These are phyloP conservation scores for Pestalotiopsis sp. DNA, from an alignment of 2,329 filamentous ascomycete species.

Conservation along the genomic window DNA sequence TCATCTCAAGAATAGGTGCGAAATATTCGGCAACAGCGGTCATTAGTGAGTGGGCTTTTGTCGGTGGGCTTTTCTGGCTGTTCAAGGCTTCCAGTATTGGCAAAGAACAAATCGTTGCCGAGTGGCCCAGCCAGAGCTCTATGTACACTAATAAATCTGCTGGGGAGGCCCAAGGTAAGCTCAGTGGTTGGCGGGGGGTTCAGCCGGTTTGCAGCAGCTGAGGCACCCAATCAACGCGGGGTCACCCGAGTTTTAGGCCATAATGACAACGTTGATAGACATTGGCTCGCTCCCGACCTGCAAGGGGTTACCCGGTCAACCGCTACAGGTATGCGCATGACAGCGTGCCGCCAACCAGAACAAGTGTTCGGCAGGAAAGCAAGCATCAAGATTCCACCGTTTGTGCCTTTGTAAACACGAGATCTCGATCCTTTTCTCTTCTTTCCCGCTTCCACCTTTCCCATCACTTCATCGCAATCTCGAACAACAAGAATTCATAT, in stretches of 20 bases:
- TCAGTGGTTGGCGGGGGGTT: neutral
- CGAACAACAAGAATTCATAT: neutral
- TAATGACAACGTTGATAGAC: slow-evolving; percentile 1
- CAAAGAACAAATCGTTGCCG: neutral
- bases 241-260: neutral
- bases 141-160: neutral
- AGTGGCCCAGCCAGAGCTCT: neutral
- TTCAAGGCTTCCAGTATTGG: neutral
- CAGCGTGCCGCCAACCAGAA: slow-evolving; percentile 1
- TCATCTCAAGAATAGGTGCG: neutral
- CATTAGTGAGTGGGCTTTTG: neutral
- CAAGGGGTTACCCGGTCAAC: slow-evolving; percentile 2
- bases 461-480: neutral
- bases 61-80: neutral
- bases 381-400: slow-evolving; percentile 4
- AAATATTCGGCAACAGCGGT: neutral
- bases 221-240: slow-evolving; percentile 8
- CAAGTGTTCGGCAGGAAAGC: neutral
- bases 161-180: neutral
- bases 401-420: slow-evolving; percentile 1
- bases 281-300: neutral
- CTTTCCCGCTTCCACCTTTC: neutral
- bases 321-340: neutral
- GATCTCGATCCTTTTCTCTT: neutral
- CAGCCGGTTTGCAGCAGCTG: neutral